Base-by-base conservation (phyloP, 1,284 basidiomycete genomes). In the Moniliophthora roreri region DNA sequence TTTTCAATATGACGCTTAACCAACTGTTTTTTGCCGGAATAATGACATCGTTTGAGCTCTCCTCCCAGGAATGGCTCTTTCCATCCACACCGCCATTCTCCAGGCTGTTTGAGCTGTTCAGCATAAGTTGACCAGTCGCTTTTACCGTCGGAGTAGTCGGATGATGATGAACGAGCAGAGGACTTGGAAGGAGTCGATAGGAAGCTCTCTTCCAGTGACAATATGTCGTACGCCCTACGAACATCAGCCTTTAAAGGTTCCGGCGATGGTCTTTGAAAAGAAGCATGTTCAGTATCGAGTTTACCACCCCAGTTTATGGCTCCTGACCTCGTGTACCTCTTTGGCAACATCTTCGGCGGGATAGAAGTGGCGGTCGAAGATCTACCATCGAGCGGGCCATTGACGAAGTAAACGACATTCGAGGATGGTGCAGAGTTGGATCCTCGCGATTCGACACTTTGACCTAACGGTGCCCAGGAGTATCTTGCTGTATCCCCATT, bases 1-100 rank as follows among this genome's bases (percentile, higher is more conserved):
- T 79, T 80, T 64, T 84, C 78, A 51, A 88, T 74, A 64, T 88
- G 85, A 26, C 85, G 75, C 63, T 85, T 85, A 55, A 87, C 80
- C 35, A 85, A 72, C 64, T 86, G 85, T 63, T 83, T 85, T 62
- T 84, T 83, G 18, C 77, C 76, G 23, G 63, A 66, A 59, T 85
- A 87, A 15, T 70, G 67, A 62, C 85, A 87, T 37, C 55, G 64
- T 40, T 38, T 10, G 15, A 55, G 52, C 6, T 39, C 39, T 10
- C 51, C 34, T 21, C 26, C 44, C 48, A 50, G n/a, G 6, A 16
- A 40, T 42, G 49, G 15, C 3, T 23, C 40, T 20, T 46, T 26
- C 54, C 55, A 57, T 24, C 23, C 34, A 24, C 56, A 55, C 40
- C 47, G 26, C 48, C 48, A 50, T 16, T 32, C 37, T 15, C 24